Percentiles rank a stretch among this genome's conserved stretches.
Conservation (phyloP, 1,139 yeast species). For the Yamadazyma taylorii region DNA sequence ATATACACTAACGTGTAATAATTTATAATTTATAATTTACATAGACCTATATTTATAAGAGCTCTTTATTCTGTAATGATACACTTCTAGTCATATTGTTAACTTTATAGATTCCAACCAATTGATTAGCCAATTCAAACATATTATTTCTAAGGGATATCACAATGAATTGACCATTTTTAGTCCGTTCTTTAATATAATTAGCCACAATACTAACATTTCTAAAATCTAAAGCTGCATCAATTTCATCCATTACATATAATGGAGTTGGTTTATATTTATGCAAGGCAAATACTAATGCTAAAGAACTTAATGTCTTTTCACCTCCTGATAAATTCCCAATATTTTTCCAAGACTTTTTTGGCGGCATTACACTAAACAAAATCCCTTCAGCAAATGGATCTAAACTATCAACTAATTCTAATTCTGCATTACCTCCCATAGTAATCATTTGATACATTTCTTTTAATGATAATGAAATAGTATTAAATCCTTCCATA, state of each 20-base stretch:
- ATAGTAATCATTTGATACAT: conserved; percentile 98
- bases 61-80: conserved; percentile 67
- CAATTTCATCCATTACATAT: conserved; percentile 99
- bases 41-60: too few relatives aligned
- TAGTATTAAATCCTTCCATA: conserved; percentile 86
- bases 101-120: conserved; percentile 94
- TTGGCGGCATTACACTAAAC: conserved; percentile 99
- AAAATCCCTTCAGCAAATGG: conserved; percentile 98
- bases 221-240: conserved; percentile 96
- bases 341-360: conserved; percentile 95
- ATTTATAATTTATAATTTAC: not conserved
- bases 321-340: conserved; percentile 97
- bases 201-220: conserved; percentile 97
- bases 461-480: conserved; percentile 86
- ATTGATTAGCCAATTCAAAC: conserved; percentile 93
- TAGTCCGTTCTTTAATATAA: conserved; percentile 92
- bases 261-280: conserved; percentile 96
- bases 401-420: conserved; percentile 90
- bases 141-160: conserved; percentile 93
- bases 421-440: conserved; percentile 99
- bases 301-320: conserved; percentile 91
- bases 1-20: conserved; percentile 1
- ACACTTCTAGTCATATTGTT: conserved; percentile 88
- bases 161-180: conserved; percentile 94
- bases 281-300: conserved; percentile 94